Evolutionary conservation across 805 yeast genomes (phyloP).

Genomic region (Myxozyma mucilagina): DNA sequence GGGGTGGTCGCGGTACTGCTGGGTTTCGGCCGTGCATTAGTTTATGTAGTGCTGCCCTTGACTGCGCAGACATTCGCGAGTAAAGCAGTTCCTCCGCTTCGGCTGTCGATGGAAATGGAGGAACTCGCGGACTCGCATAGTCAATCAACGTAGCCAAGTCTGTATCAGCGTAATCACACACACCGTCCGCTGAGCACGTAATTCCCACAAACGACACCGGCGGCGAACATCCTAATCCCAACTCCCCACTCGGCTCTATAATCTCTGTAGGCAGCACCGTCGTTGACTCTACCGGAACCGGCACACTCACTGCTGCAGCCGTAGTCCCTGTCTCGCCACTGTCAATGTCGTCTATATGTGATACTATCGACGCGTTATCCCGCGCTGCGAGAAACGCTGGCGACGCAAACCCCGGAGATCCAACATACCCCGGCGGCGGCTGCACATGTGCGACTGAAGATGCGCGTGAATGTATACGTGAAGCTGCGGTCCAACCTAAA

Average conservation of each 20-base stretch:
- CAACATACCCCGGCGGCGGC: conserved; percentile 1
- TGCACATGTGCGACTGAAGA: conserved; percentile 16
- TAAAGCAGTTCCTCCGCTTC: conserved; percentile 31
- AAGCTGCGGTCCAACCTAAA: conserved; percentile 32
- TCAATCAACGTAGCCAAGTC: conserved; percentile 27
- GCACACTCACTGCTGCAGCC: too few species aligned
- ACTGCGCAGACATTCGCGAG: conserved; percentile 31
- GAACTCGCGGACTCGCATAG: conserved; percentile 31
- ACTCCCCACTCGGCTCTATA: too few species aligned
- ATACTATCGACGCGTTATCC: conserved; percentile 12
- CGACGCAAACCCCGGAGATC: conserved; percentile 23
- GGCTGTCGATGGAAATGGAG: conserved; percentile 31
- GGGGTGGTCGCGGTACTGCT: conserved; percentile 23
- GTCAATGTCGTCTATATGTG: conserved; percentile 4
- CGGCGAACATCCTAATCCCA: background rate
- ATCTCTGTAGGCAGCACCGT: background rate
- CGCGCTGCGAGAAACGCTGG: conserved; percentile 21
- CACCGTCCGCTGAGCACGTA: conserved; percentile 13
- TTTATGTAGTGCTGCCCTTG: conserved; percentile 29
- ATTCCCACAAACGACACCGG: conserved; percentile 7
- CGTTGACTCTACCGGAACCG: too few species aligned
- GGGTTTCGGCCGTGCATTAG: conserved; percentile 29
- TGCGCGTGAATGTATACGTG: conserved; percentile 30
- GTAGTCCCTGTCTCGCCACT: too few species aligned
- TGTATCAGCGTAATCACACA: conserved; percentile 5